Evolutionary conservation across 179 eudicot genomes (phyloP), one percentile per base, ranked within the genome.

Genomic region (Silene coronaria): DNA sequence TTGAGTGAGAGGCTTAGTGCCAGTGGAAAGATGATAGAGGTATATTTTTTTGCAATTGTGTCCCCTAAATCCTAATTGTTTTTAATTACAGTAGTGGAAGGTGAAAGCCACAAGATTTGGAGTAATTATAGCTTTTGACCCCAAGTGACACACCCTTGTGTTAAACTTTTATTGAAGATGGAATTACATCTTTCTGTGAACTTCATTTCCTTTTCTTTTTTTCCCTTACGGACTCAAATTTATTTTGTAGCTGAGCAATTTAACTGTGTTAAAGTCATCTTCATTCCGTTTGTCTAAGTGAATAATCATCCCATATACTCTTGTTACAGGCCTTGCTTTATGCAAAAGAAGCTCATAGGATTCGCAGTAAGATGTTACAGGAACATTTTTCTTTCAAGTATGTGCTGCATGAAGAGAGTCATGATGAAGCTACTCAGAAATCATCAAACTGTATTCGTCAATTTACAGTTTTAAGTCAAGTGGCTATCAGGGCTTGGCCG

Each of bases 321-420:
- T 30, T 67, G 32, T 2, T 72, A 13, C 76, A 96, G 99, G 97
- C 97, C 65, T 83, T 96, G 80, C 63, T 80, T 63, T 89, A 79
- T 86, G 97, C 97, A 77, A 92, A 91, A 86, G 97, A 96, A 87
- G 93, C 97, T 67, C 88, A 85, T 73, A 82, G 81, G 62, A 79
- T 91, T 73, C 91, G 97, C 9, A 79, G 85, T 65, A 88, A 84
- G 84, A 88, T 92, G 72, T 75, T 96, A 67, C 91, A 83, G 78
- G 87, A 89, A 78, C 86, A 86, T 71, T 92, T 96, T 80, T 78
- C 76, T 71, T 92, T 75, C 80, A 77, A 86, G 42, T 45, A 86
- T 34, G 85, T 85, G 85, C 80, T 77, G 60, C 79, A 74, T 81
- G 81, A 64, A 72, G 87, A 77, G 71, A 61, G 75, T 2, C 78